phyloP scores from a whole-genome alignment of 2,329 filamentous ascomycete genomes.

The Saccharata proteae region DNA sequence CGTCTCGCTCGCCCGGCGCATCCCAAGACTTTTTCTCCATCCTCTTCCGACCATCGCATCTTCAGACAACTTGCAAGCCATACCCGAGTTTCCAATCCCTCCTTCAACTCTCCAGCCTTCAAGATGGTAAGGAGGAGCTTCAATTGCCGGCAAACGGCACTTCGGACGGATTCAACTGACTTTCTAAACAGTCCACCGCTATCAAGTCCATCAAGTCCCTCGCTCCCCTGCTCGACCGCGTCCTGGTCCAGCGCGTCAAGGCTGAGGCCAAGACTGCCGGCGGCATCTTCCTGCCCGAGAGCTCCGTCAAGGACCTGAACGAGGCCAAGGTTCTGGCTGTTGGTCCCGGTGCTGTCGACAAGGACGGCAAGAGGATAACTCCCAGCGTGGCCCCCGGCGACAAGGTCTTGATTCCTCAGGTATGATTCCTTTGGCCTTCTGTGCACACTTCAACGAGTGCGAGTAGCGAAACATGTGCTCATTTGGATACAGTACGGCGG shows the following conservation, averaged over 20 bases:
- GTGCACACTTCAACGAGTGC: no score
- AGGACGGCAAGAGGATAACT: conserved; percentile 75
- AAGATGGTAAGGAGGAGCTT: no score
- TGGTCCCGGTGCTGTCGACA: conserved; percentile 77
- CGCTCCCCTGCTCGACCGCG: conserved; percentile 74
- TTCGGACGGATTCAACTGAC: no score
- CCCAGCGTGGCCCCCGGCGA: conserved; percentile 78
- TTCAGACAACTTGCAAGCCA: no score
- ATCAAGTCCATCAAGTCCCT: not conserved
- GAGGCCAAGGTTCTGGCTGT: conserved; percentile 94
- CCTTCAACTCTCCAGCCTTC: no score
- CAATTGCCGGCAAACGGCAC: no score
- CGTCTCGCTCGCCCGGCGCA: no score
- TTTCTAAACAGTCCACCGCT: not conserved
- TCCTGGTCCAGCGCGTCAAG: conserved; percentile 96
- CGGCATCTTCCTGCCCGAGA: conserved; percentile 97
- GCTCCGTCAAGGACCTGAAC: conserved; percentile 93
- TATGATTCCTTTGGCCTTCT: conserved; percentile 29
- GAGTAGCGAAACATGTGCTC: not conserved
- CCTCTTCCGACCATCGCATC: no score
- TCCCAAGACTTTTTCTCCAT: no score
- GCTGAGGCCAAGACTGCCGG: conserved; percentile 91
- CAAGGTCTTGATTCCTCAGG: conserved; percentile 90
- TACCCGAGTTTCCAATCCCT: no score
- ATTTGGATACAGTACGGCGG: conserved; percentile 61